Percentiles rank a stretch among this genome's conserved stretches.
phyloP scores from a whole-genome alignment of 352 stramenopile species.

The Phytopythium ostracodes region DNA sequence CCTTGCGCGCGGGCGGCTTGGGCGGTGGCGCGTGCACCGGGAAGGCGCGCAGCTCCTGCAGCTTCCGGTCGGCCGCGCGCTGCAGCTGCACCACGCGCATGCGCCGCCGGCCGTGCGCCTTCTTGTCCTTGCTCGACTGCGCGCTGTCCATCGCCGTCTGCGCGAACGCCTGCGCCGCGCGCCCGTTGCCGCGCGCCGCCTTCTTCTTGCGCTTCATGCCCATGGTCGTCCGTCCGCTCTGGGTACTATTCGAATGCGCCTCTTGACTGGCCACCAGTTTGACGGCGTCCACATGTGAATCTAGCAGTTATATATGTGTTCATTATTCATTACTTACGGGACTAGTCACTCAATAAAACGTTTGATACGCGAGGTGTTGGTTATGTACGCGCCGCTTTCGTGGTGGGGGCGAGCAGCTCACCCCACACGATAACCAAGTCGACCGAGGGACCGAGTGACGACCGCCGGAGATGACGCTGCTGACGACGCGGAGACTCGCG shows the following conservation, averaged over 20 bases:
- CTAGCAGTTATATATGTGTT: too few species aligned
- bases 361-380: background rate
- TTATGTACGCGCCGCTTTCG: background rate
- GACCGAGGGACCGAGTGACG: background rate
- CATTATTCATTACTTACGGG: too few species aligned
- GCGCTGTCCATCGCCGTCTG: slow-evolving; percentile 55
- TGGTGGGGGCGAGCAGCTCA: background rate
- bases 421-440: background rate
- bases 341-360: background rate
- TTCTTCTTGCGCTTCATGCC: slow-evolving; percentile 65
- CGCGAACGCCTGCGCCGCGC: slow-evolving; percentile 59
- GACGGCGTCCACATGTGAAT: too few species aligned
- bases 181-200: slow-evolving; percentile 32
- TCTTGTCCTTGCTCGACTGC: slow-evolving; percentile 59
- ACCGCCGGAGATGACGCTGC: slow-evolving; percentile 18
- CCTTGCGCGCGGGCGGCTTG: slow-evolving; percentile 42
- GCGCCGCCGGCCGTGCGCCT: slow-evolving; percentile 54
- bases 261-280: background rate
- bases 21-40: slow-evolving; percentile 34
- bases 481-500: slow-evolving; percentile 40
- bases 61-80: slow-evolving; percentile 62
- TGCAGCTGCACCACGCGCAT: slow-evolving; percentile 84
- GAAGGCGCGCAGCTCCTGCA: slow-evolving; percentile 59
- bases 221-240: slow-evolving; percentile 16
- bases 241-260: background rate